Percentiles rank a stretch among this genome's conserved stretches.
Evolutionary conservation across 768 basidiomycete species (phyloP).

Genomic region (Termitomyces sp.): DNA sequence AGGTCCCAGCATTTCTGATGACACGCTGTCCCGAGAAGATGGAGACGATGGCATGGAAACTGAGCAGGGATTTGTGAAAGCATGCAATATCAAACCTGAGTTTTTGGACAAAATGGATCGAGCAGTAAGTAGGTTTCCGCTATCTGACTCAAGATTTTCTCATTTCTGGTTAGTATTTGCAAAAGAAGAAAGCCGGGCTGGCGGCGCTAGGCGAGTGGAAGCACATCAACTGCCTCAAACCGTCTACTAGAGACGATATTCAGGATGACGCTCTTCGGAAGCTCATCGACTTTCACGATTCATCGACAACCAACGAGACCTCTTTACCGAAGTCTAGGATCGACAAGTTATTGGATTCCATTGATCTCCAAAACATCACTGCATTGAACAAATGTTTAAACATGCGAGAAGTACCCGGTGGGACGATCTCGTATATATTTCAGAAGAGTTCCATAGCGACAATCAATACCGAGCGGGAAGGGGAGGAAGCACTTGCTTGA

Average conservation of each 20-base stretch:
- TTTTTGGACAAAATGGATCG: conserved; percentile 44
- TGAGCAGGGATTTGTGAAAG: conserved; percentile 55
- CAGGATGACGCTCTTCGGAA: conserved; percentile 63
- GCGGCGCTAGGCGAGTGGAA: conserved; percentile 79
- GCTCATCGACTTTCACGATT: conserved; percentile 27
- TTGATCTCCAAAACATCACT: conserved; percentile 44
- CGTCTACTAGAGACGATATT: conserved; percentile 41
- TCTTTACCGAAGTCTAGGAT: conserved; percentile 8
- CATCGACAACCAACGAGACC: conserved; percentile 2
- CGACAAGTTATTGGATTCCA: conserved; percentile 31
- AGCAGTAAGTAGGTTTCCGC: conserved; percentile 34
- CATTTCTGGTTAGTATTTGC: conserved; percentile 44
- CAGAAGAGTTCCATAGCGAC: conserved; percentile 39
- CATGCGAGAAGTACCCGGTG: conserved; percentile 49
- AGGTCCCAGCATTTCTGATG: conserved; percentile 17
- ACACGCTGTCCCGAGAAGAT: conserved; percentile 19
- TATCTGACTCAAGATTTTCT: conserved; percentile 7
- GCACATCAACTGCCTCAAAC: conserved; percentile 71
- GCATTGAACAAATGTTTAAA: conserved; percentile 29
- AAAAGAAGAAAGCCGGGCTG: conserved; percentile 65
- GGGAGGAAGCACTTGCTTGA: neutral
- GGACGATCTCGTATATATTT: conserved; percentile 75
- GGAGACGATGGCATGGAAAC: conserved; percentile 20
- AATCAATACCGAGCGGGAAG: neutral
- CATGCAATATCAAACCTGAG: conserved; percentile 54